Conservation (phyloP, 208 protist genomes). For the Porcisia hertigi region DNA sequence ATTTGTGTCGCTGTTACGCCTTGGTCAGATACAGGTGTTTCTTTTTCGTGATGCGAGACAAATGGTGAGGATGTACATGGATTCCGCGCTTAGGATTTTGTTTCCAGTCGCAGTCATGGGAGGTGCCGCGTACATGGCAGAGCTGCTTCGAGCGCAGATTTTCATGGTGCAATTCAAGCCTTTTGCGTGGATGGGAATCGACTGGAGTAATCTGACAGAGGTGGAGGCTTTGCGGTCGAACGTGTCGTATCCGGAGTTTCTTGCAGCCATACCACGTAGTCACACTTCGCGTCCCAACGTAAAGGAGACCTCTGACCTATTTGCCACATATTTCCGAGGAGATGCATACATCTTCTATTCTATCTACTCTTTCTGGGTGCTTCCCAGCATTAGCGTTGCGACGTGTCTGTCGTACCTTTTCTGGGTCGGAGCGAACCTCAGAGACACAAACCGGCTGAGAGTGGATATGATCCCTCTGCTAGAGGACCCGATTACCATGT, state of each 20-base stretch:
- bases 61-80: slow-evolving; percentile 54
- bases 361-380: slow-evolving; percentile 61
- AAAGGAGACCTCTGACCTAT: slow-evolving; percentile 42
- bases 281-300: slow-evolving; percentile 41
- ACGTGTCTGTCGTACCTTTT: slow-evolving; percentile 61
- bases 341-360: slow-evolving; percentile 66
- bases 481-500: slow-evolving; percentile 71
- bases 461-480: slow-evolving; percentile 62
- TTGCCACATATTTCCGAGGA: slow-evolving; percentile 56
- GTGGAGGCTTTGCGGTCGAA: slow-evolving; percentile 18
- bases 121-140: slow-evolving; percentile 45
- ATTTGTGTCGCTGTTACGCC: slow-evolving; percentile 67
- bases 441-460: slow-evolving; percentile 48
- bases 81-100: slow-evolving; percentile 42
- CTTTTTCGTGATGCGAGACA: slow-evolving; percentile 37
- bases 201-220: slow-evolving; percentile 26
- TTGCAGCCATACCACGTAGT: slow-evolving; percentile 25
- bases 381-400: slow-evolving; percentile 56
- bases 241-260: slow-evolving; percentile 38
- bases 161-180: slow-evolving; percentile 47
- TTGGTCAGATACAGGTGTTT: slow-evolving; percentile 64
- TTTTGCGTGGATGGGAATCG: slow-evolving; percentile 13
- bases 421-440: slow-evolving; percentile 56
- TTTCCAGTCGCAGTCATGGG: slow-evolving; percentile 58
- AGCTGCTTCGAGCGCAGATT: slow-evolving; percentile 71